Evolutionary conservation across 192 early-diverging fungal species (phyloP).

Genomic region (Podila clonocystis): DNA sequence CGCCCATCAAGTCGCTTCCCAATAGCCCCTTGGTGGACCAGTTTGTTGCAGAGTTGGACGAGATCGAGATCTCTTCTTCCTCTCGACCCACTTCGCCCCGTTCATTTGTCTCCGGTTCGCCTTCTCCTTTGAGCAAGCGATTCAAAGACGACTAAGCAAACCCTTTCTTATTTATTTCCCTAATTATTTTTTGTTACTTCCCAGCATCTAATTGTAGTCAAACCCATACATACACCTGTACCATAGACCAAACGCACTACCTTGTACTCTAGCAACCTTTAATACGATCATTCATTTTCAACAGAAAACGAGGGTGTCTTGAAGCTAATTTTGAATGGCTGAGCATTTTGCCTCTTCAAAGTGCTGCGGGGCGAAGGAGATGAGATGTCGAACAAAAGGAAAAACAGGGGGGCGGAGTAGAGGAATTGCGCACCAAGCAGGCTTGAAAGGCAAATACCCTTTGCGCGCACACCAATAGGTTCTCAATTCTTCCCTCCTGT

Average conservation of each 20-base stretch:
- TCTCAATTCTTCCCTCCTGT: background rate
- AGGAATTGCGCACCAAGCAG: too few relatives aligned
- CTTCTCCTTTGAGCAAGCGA: constrained; percentile 39
- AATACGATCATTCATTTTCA: too few relatives aligned
- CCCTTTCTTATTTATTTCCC: background rate
- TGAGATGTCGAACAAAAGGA: too few relatives aligned
- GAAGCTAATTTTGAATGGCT: too few relatives aligned
- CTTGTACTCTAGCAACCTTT: background rate
- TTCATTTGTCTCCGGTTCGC: constrained; percentile 19
- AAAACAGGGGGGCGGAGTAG: too few relatives aligned
- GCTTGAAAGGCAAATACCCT: background rate
- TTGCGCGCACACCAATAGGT: background rate
- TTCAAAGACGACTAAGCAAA: constrained; percentile 36
- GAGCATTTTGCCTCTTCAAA: too few relatives aligned
- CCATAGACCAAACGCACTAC: background rate
- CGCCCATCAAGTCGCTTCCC: constrained; percentile 10
- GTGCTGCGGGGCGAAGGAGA: too few relatives aligned
- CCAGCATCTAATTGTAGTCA: constrained; percentile 1
- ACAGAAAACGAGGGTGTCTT: too few relatives aligned
- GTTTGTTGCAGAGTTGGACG: constrained; percentile 11
- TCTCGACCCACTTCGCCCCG: constrained; percentile 28
- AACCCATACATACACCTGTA: background rate
- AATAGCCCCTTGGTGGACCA: constrained; percentile 19
- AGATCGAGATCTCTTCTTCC: background rate
- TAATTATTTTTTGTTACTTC: background rate